These are phyloP conservation scores for Bryoerythrophyllum caledonicum DNA, from an alignment of 225 moss, liverwort and hornwort species.

Conservation along the genomic window DNA sequence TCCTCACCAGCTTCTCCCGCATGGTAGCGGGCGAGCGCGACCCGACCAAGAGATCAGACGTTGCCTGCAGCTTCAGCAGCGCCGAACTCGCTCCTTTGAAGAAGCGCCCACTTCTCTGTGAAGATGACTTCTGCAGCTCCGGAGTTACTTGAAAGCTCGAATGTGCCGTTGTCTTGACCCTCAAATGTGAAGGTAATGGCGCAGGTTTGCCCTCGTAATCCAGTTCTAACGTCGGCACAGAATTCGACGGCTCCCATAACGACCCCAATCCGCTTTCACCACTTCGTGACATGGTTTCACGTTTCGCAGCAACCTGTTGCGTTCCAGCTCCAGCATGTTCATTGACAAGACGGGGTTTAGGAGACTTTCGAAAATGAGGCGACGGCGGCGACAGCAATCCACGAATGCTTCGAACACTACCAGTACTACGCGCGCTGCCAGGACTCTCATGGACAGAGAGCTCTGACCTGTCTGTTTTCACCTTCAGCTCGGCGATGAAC, in stretches of 20 bases:
- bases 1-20: slow-evolving; percentile 34
- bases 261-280: background rate
- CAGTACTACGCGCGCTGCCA: slow-evolving; percentile 28
- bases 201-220: slow-evolving; percentile 44
- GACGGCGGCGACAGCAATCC: slow-evolving; percentile 10
- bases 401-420: slow-evolving; percentile 25
- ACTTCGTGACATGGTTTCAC: slow-evolving; percentile 13
- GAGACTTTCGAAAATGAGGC: background rate
- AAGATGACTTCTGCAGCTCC: slow-evolving; percentile 25
- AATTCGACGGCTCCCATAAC: background rate
- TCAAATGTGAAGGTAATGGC: slow-evolving; percentile 41
- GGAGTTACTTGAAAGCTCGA: background rate
- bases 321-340: background rate
- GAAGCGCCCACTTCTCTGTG: slow-evolving; percentile 30
- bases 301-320: background rate
- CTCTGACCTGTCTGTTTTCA: slow-evolving; percentile 23
- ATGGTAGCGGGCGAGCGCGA: background rate
- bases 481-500: slow-evolving; percentile 35
- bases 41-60: slow-evolving; percentile 9
- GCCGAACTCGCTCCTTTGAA: slow-evolving; percentile 23
- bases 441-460: slow-evolving; percentile 19
- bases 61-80: slow-evolving; percentile 30
- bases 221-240: slow-evolving; percentile 35
- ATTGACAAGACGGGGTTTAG: slow-evolving; percentile 8
- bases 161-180: slow-evolving; percentile 14